Evolutionary conservation across 1,284 basidiomycete genomes (phyloP), one percentile per base, ranked within the genome.

Genomic region (Cryptococcus sp.): DNA sequence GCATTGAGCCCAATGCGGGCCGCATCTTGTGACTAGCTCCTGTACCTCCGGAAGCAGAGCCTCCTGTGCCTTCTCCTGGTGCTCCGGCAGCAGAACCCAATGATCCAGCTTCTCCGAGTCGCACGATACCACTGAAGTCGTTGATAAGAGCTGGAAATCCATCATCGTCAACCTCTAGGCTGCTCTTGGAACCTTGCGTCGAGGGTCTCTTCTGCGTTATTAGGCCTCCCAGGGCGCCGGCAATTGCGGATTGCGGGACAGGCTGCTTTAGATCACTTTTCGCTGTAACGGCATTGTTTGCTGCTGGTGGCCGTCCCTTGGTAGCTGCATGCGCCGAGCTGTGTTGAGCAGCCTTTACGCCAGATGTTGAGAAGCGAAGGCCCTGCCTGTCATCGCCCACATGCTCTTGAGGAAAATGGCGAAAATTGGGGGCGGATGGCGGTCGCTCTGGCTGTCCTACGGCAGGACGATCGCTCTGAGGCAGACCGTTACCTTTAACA

Each of bases 41-140:
- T 20, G 50, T 55, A 17, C 52, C 47, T 5, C 41, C 46, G n/a
- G 47, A 43, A 39, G 48, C 45, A 16, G 47, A 47, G 30, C n/a
- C 49, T 48, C 56, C 53, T 1, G 52, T 57, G 15, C 22, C 52
- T 6, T 46, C 46, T 16, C 58, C 55, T 11, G 49, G 41, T 5
- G 57, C 56, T 1, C 22, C 40, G 20, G 41, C 48, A 7, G 50
- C 51, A 17, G 47, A 42, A 20, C 35, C 39, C 15, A 62, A 47
- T n/a, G 58, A 65, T 30, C 67, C 68, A 2, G 65, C 55, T 19
- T 67, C 70, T 13, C 63, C 65, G 1, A 75, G 56, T 8, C 68
- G 61, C 3, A 75, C 64, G 48, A 75, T 75, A 15, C 68, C 68
- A 25, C 67, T 58, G 27, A 72, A 66, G 52, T 73, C 70, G 30